Base-by-base conservation (phyloP, 2,329 filamentous ascomycete species). In the Diatrype stigma region DNA sequence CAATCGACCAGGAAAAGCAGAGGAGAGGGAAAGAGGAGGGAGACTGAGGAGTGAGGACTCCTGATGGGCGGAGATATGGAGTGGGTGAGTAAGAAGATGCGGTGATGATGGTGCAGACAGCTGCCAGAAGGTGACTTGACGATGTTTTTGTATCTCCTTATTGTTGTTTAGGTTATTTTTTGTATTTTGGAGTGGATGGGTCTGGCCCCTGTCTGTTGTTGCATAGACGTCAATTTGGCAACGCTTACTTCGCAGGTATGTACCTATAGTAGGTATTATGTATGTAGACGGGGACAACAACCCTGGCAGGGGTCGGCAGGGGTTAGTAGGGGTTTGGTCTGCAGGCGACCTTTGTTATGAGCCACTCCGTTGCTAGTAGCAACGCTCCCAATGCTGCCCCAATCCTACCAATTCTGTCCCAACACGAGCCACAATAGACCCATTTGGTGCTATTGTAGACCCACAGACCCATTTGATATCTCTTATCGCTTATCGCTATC, bases 131-230 rank as follows among this genome's bases (percentile, higher is more conserved):
- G 53, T 53, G 60, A 60, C 46, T 12, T 26, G 40, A 44, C 40
- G 60, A 55, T 64, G 62, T 63, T 62, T 64, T 65, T 65, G 58
- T 65, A 61, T 59, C 10, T 44, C 17, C 56, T 53, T 47, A 49
- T 61, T 58, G 56, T 57, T 57, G 52, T 59, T 57, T 62, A 44
- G 40, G 40, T n/a, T 59, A 53, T 63, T 63, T 56, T 65, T 65
- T 51, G 63, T 63, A 60, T 63, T 51, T 56, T 63, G 59, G 53
- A 56, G 55, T 51, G 35, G 46, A 52, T 44, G 50, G 50, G 42
- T 26, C 45, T 47, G 42, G 52, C 47, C 37, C 42, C 38, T 51
- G 56, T 50, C 49, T 52, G 52, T 51, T 52, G 51, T 55, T 60
- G 56, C 55, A 54, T 60, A 49, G 54, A 53, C 34, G 56, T 60